phyloP scores from a whole-genome alignment of 192 early-diverging fungal species.

The Funneliformis geosporum region DNA sequence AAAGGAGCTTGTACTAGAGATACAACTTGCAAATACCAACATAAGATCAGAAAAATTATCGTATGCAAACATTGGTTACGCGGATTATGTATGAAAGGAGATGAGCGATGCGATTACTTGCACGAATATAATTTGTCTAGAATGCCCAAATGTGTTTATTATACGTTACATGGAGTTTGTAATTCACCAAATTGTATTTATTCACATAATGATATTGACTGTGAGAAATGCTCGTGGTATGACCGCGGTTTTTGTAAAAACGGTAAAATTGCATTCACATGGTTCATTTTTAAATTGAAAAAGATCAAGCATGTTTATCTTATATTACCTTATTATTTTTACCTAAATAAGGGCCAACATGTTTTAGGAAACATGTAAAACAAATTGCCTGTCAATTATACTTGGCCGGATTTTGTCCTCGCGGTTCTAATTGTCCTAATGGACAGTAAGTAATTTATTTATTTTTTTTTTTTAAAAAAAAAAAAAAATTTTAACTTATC shows the following conservation, averaged over 20 bases:
- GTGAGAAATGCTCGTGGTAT: neutral
- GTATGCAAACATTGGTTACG: conserved; percentile 19
- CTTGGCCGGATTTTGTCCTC: neutral
- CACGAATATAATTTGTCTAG: conserved; percentile 9
- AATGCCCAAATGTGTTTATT: conserved; percentile 15
- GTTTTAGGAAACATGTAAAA: conserved; percentile 13
- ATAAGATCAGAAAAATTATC: neutral
- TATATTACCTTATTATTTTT: neutral
- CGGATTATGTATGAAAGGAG: conserved; percentile 13
- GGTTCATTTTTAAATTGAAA: neutral
- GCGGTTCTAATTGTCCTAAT: neutral
- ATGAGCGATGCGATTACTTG: conserved; percentile 4
- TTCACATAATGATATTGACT: neutral
- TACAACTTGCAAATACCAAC: neutral
- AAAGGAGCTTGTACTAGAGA: neutral
- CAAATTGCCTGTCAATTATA: neutral
- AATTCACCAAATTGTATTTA: neutral
- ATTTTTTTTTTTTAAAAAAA: no score
- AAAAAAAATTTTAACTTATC: neutral
- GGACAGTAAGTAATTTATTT: neutral
- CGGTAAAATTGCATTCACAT: neutral
- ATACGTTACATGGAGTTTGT: neutral
- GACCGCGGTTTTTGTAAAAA: neutral
- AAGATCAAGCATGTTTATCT: no score
- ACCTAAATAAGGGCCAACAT: neutral